These are phyloP conservation scores for Malus hybrid DNA, from an alignment of 331 rosid genomes.

Conservation along the genomic window DNA sequence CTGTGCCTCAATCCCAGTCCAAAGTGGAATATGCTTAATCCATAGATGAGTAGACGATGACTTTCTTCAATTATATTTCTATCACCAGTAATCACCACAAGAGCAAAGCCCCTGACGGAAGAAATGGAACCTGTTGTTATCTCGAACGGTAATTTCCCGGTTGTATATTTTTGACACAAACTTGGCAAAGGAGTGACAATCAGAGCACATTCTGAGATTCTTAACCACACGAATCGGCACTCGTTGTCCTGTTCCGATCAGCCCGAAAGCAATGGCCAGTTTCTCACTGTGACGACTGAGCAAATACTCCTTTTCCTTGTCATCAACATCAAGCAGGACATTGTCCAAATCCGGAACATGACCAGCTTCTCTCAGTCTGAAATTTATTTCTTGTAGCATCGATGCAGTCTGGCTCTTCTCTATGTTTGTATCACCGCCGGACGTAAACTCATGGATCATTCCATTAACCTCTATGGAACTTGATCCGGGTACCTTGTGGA, in stretches of 20 bases:
- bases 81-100: constrained; percentile 64
- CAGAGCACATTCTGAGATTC: constrained; percentile 70
- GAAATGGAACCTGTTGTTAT: constrained; percentile 56
- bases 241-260: constrained; percentile 38
- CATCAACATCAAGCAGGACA: constrained; percentile 67
- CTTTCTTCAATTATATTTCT: background rate
- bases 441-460: constrained; percentile 62
- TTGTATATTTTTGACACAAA: constrained; percentile 44
- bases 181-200: constrained; percentile 73
- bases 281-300: constrained; percentile 74
- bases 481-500: constrained; percentile 62
- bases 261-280: constrained; percentile 72
- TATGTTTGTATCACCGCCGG: constrained; percentile 52
- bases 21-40: background rate
- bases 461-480: constrained; percentile 66
- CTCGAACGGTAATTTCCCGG: constrained; percentile 55
- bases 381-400: constrained; percentile 57
- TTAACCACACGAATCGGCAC: constrained; percentile 55
- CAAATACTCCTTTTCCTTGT: constrained; percentile 52
- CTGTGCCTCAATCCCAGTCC: background rate
- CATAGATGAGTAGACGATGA: background rate
- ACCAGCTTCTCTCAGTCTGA: constrained; percentile 44
- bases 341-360: constrained; percentile 67
- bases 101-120: constrained; percentile 59
- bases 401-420: constrained; percentile 26